Base-by-base conservation (phyloP, 306 rosid species). In the Dicorynia guianensis region DNA sequence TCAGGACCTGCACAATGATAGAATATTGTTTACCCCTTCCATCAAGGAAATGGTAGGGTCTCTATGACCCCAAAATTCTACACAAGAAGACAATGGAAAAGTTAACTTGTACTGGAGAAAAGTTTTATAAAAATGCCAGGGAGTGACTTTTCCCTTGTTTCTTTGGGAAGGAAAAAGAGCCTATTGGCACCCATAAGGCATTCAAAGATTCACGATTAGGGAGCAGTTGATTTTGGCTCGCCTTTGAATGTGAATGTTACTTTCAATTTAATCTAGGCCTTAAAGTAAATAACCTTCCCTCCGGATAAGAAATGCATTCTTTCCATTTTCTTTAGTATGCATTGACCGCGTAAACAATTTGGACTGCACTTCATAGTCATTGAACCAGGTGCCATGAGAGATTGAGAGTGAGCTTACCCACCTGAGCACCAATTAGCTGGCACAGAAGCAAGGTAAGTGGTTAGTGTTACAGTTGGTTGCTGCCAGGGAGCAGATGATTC, bases 361-460 rank as follows among this genome's bases (percentile, higher is more conserved):
- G 6, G 10, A 40, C 46, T 40, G 10, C 46, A 40, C 6, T 40
- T 25, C 30, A 25, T 25, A 25, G 30, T 25, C 30, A 25, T 1
- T 25, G 30, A 2, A 25, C 30, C 55, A 44, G 35, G 14, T 56
- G 56, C 61, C 36, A 57, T 34, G 39, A 53, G 77, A 30, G 56
- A 25, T 42, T 34, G 39, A 53, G 77, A 30, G 56, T 64, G 68
- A 25, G 1, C 30, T 25, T 25, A 25, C 30, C 2, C 30, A 20
- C 49, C 25, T 30, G 12, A 53, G 58, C 33, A 11, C 58, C 77
- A 43, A 48, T 73, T 72, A 42, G 65, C 47, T 79, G 54, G 50
- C 72, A 17, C 57, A 48, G 15, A 17, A 17, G 13, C 34, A 5
- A 4, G 30, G 73, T 25, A 25, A 25, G 30, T 25, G 30, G 30